Conservation (phyloP, 2,329 filamentous ascomycete genomes). For the Apiospora aurea region DNA sequence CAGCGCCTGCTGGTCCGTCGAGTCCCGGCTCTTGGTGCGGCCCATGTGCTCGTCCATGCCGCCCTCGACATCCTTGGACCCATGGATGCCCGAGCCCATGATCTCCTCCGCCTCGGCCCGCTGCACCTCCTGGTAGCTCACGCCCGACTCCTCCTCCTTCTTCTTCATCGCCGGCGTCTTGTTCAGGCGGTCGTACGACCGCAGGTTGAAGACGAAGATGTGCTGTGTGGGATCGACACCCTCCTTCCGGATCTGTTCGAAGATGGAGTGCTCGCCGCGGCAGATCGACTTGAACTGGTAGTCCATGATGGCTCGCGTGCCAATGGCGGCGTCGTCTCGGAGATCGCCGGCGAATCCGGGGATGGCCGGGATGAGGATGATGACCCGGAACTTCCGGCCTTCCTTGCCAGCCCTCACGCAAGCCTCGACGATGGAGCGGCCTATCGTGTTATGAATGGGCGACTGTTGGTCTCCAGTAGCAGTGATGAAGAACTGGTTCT, state of each 20-base stretch:
- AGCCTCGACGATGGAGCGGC: conserved; percentile 88
- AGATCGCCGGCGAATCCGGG: conserved; percentile 95
- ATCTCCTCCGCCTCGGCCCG: conserved; percentile 88
- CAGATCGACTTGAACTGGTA: conserved; percentile 98
- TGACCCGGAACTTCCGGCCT: conserved; percentile 86
- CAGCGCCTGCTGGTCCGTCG: conserved; percentile 44
- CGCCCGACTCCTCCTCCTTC: conserved; percentile 80
- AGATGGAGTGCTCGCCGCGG: conserved; percentile 90
- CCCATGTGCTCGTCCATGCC: conserved; percentile 60
- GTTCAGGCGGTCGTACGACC: conserved; percentile 92
- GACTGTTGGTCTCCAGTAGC: conserved; percentile 88
- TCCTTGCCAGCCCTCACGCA: conserved; percentile 83
- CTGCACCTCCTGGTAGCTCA: conserved; percentile 87
- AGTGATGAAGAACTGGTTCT: conserved; percentile 99
- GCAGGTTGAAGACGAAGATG: conserved; percentile 92
- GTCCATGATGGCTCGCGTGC: conserved; percentile 95
- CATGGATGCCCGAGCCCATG: conserved; percentile 78
- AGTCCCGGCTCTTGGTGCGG: conserved; percentile 37
- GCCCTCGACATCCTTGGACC: conserved; percentile 53
- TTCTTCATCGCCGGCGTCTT: conserved; percentile 76
- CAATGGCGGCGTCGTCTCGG: conserved; percentile 79
- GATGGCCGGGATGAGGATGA: conserved; percentile 88
- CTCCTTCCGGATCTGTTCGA: conserved; percentile 74
- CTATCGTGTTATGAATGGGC: conserved; percentile 88
- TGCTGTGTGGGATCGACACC: conserved; percentile 81